Evolutionary conservation across 1,139 yeast species (phyloP).

Genomic region (Taphrina deformans): DNA sequence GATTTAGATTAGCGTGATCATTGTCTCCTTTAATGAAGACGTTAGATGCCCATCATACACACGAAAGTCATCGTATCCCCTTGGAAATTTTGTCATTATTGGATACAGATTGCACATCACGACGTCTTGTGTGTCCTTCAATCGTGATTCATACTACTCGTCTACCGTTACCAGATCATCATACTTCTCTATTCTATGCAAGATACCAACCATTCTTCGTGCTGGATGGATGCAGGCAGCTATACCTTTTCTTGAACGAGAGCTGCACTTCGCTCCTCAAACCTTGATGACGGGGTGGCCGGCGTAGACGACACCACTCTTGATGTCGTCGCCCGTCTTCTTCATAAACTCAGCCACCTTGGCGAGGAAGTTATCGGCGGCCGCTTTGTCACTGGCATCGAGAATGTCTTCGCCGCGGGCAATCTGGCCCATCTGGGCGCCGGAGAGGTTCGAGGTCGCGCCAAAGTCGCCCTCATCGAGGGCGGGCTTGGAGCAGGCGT

Average conservation of each 20-base stretch:
- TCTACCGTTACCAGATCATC: too few relatives aligned
- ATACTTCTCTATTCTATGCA: too few relatives aligned
- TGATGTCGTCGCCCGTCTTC: constrained; percentile 15
- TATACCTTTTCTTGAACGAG: too few relatives aligned
- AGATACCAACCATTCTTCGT: too few relatives aligned
- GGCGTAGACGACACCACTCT: constrained; percentile 10
- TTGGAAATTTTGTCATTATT: too few relatives aligned
- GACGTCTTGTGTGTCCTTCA: too few relatives aligned
- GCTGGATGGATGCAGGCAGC: too few relatives aligned
- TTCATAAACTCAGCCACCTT: constrained; percentile 9
- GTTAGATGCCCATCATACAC: neutral
- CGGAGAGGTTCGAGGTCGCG: constrained; percentile 1
- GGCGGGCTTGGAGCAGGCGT: constrained; percentile 3
- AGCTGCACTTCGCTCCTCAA: too few relatives aligned
- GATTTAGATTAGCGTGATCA: neutral
- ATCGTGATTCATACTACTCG: too few relatives aligned
- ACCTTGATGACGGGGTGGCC: constrained; percentile 16
- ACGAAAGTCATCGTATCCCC: too few relatives aligned
- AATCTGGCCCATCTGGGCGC: constrained; percentile 20
- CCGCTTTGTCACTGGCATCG: constrained; percentile 14
- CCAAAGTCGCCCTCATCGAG: constrained; percentile 12
- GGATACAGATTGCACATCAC: too few relatives aligned
- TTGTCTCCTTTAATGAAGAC: too few relatives aligned
- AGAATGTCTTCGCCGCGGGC: constrained; percentile 9
- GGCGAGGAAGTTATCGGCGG: neutral